Evolutionary conservation across 2,329 filamentous ascomycete species (phyloP).

Genomic region (Tolypocladium amazonense): DNA sequence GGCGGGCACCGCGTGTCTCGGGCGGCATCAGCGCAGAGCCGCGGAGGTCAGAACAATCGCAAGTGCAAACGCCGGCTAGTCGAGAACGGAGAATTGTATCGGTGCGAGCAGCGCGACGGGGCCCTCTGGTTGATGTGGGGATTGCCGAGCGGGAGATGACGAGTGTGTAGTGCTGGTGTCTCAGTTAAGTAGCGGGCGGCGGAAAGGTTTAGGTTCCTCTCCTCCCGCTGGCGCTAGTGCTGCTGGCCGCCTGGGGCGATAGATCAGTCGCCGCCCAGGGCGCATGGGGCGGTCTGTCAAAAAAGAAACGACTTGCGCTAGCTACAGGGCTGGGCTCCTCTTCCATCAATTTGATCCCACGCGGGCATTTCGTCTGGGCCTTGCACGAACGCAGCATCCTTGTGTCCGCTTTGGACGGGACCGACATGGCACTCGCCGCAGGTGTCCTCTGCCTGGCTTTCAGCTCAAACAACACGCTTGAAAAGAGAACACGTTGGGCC

Average conservation of each 20-base stretch:
- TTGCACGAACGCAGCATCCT: neutral
- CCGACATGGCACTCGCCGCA: neutral
- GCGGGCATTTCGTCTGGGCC: neutral
- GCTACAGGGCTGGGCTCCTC: no score
- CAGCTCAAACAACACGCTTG: no score
- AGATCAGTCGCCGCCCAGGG: no score
- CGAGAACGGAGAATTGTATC: neutral
- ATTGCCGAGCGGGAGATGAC: neutral
- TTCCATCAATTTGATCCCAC: no score
- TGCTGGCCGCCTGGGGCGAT: no score
- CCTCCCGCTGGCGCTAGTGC: neutral
- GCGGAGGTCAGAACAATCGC: neutral
- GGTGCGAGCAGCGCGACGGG: neutral
- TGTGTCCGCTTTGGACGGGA: neutral
- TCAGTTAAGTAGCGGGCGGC: no score
- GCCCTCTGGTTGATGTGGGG: neutral
- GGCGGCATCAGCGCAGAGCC: neutral
- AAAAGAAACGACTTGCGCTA: neutral
- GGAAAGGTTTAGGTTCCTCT: neutral
- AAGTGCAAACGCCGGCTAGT: neutral
- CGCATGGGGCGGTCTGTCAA: no score
- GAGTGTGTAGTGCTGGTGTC: no score
- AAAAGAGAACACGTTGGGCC: neutral
- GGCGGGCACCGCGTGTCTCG: neutral
- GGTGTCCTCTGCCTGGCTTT: neutral